Base-by-base conservation (phyloP, 1,139 yeast genomes). In the Pichia sp. region DNA sequence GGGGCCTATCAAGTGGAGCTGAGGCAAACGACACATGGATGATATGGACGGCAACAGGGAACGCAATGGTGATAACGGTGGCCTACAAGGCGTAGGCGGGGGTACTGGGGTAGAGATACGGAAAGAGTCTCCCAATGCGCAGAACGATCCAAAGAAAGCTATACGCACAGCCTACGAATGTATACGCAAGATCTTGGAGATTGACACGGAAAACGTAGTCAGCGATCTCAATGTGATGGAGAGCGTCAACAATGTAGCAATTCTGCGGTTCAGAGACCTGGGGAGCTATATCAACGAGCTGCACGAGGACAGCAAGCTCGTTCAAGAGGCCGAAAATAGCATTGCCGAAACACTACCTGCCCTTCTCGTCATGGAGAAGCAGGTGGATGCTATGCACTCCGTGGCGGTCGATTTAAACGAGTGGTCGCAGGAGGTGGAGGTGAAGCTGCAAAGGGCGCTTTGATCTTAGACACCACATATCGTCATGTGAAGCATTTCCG, bases 351-450 rank as follows among this genome's bases (percentile, higher is more conserved):
- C 30, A 3, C 4, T 31, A 3, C 23, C 34, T 66, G 39, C 61
- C 21, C 47, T 78, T 19, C 62, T 59, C 14, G 52, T 52, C 2
- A 58, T 77, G 4, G 86, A 75, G 36, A 33, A 49, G 2, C 66
- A 68, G 33, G 67, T 75, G 2, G 61, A 56, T 11, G 59, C 62
- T 27, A 52, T 81, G 36, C 74, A 70, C 34, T 50, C 49, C 0
- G 49, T 80, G 5, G 66, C 71, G 1, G 51, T 56, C 6, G 87
- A 82, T 46, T 54, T 82, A 34, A 83, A 77, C 41, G 64, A 62
- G 37, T 80, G 82, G 77, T 66, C 82, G 1, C 56, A 60, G 19
- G 81, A 76, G 41, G 49, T 76, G 31, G 74, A 68, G 32, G 63
- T 60, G 5, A 67, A 67, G 42, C 11, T n/a, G 10, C 7, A 26